phyloP scores from a whole-genome alignment of 495 filamentous ascomycete genomes.

The Pyrenula massariospora region DNA sequence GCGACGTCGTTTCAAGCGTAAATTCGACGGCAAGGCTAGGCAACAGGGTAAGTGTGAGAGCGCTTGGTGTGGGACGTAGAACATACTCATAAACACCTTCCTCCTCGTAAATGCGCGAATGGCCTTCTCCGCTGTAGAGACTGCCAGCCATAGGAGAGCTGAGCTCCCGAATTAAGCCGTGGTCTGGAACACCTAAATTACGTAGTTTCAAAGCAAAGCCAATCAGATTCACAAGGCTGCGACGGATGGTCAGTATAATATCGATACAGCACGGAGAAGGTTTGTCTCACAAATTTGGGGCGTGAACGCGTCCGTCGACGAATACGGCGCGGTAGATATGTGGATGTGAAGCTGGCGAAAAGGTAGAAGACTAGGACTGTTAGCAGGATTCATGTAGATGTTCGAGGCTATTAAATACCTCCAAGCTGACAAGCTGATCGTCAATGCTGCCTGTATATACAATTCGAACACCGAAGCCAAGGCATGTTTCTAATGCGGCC shows the following conservation, averaged over 20 bases:
- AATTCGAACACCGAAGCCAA: constrained; percentile 70
- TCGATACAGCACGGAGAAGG: neutral
- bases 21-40: constrained; percentile 67
- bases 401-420: constrained; percentile 35
- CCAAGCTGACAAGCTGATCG: constrained; percentile 87
- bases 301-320: constrained; percentile 84
- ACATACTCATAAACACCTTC: constrained; percentile 72
- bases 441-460: constrained; percentile 88
- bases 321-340: constrained; percentile 91
- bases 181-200: constrained; percentile 83
- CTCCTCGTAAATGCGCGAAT: constrained; percentile 89
- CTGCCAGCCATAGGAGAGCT: constrained; percentile 82
- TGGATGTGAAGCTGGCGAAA: constrained; percentile 71
- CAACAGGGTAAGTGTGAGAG: constrained; percentile 9
- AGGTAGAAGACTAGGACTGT: constrained; percentile 59
- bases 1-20: constrained; percentile 68
- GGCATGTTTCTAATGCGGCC: constrained; percentile 54
- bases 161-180: constrained; percentile 85
- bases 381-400: constrained; percentile 2
- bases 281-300: constrained; percentile 67
- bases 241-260: constrained; percentile 4
- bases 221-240: constrained; percentile 71
- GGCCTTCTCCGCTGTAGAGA: constrained; percentile 83
- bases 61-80: neutral
- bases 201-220: constrained; percentile 88